Evolutionary conservation across 805 yeast species (phyloP).

Genomic region (Scheffersomyces lignosus): DNA sequence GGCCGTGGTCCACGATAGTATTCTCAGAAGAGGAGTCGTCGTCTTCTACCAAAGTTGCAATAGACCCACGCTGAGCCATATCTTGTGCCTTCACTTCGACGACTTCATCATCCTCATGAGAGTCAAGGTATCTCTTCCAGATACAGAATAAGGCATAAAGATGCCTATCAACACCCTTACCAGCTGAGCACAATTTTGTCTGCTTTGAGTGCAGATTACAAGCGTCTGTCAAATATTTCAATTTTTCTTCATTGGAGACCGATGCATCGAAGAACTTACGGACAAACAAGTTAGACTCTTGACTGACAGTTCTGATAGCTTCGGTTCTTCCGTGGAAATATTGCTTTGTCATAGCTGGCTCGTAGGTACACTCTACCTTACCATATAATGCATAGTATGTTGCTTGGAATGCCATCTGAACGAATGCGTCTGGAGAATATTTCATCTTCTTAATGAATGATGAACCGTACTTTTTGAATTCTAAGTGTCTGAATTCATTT

Average conservation of each 20-base stretch:
- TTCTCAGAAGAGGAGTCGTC: constrained; percentile 27
- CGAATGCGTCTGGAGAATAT: constrained; percentile 90
- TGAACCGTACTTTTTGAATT: constrained; percentile 72
- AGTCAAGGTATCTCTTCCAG: constrained; percentile 68
- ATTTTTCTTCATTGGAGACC: constrained; percentile 57
- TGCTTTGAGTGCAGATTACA: constrained; percentile 68
- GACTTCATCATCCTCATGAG: constrained; percentile 4
- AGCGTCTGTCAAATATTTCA: constrained; percentile 61
- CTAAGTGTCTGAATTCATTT: constrained; percentile 80
- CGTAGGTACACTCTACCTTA: constrained; percentile 89
- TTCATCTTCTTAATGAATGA: constrained; percentile 79
- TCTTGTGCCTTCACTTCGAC: constrained; percentile 14
- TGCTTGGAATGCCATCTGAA: constrained; percentile 91
- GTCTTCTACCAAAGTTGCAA: constrained; percentile 17
- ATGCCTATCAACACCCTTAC: constrained; percentile 92
- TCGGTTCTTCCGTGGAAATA: constrained; percentile 92
- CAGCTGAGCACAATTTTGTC: constrained; percentile 68
- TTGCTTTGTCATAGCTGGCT: constrained; percentile 93
- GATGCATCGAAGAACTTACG: constrained; percentile 76
- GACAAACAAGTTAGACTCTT: constrained; percentile 78
- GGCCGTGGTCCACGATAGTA: constrained; percentile 25
- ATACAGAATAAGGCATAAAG: constrained; percentile 83
- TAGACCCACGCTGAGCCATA: constrained; percentile 20
- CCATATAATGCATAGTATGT: constrained; percentile 92
- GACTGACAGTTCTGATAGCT: constrained; percentile 82